Evolutionary conservation across 2,329 filamentous ascomycete species (phyloP).

Genomic region (Raffaelea ambrosiae): DNA sequence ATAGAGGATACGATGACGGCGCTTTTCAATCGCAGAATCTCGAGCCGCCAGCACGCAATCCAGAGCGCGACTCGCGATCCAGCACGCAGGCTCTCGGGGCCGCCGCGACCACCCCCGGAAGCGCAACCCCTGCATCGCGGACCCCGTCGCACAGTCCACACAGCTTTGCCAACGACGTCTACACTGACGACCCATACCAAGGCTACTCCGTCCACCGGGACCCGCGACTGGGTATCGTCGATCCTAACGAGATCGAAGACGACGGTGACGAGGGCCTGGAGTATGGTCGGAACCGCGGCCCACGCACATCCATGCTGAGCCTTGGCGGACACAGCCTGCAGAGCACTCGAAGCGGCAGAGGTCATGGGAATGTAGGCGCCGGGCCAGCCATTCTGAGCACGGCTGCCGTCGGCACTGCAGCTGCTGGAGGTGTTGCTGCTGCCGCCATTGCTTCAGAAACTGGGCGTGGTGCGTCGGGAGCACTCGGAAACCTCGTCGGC

Average conservation of each 20-base stretch:
- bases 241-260: constrained; percentile 74
- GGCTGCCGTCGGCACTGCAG: constrained; percentile 21
- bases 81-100: constrained; percentile 31
- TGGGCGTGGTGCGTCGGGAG: too few relatives aligned
- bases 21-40: constrained; percentile 12
- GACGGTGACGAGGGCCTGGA: constrained; percentile 80
- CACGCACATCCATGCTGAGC: constrained; percentile 53
- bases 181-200: constrained; percentile 59
- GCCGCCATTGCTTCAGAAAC: too few relatives aligned
- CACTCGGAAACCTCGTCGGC: too few relatives aligned
- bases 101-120: constrained; percentile 23
- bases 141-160: constrained; percentile 41
- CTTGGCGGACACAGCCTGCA: constrained; percentile 38
- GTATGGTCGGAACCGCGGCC: constrained; percentile 31
- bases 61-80: constrained; percentile 32
- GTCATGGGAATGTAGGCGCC: constrained; percentile 38
- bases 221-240: constrained; percentile 49
- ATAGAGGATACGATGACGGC: constrained; percentile 1
- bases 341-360: constrained; percentile 23
- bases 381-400: constrained; percentile 28
- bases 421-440: constrained; percentile 14
- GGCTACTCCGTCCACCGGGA: constrained; percentile 41
- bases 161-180: constrained; percentile 35
- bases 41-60: constrained; percentile 7
- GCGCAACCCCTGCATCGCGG: constrained; percentile 22